Base-by-base conservation (phyloP, 176 grass and related monocot genomes). In the Avena sativa region DNA sequence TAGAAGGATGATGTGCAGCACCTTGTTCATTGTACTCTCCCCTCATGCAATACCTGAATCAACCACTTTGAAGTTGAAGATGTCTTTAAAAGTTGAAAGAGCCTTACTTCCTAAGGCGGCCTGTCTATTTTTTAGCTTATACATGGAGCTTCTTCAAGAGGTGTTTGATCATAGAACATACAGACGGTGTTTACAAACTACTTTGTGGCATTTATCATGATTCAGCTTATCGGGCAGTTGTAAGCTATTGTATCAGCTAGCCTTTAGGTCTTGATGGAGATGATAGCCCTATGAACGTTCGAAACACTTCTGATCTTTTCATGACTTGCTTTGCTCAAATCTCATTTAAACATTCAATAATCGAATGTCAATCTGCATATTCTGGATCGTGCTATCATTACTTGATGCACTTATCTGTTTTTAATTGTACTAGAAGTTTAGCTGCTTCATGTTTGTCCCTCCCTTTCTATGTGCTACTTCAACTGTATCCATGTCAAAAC, bases 61-160 rank as follows among this genome's bases (percentile, higher is more conserved):
- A 43, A 7, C 40, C 40, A 43, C 40, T 43, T 43, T n/a, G 79
- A 36, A 58, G 4, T 17, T 87, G 32, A 79, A 56, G 57, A 72
- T 80, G 30, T 4, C 65, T 16, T 84, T 79, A 21, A 5, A 68
- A 34, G 12, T 51, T 53, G 12, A 21, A 52, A 17, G 17, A 15
- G 25, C 62, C 17, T 69, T 21, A 53, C 44, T 49, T 5, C 12
- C 71, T 74, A 30, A 7, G 32, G 62, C 12, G 48, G 9, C 12
- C 8, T 34, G 9, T 20, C 17, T 49, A 23, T 50, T 47, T 28
- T 50, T 12, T 51, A 11, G 4, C 57, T 36, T 38, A 66, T 79
- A n/a, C 51, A 64, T 78, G 62, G 70, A 78, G 14, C 52, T 72
- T 84, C 64, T 89, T 84, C 28, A 64, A 61, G 65, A 32, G 16